Percentiles rank a stretch among this genome's conserved stretches.
These are phyloP conservation scores for Pleurotus pulmonarius DNA, from an alignment of 768 basidiomycete species.

Conservation along the genomic window DNA sequence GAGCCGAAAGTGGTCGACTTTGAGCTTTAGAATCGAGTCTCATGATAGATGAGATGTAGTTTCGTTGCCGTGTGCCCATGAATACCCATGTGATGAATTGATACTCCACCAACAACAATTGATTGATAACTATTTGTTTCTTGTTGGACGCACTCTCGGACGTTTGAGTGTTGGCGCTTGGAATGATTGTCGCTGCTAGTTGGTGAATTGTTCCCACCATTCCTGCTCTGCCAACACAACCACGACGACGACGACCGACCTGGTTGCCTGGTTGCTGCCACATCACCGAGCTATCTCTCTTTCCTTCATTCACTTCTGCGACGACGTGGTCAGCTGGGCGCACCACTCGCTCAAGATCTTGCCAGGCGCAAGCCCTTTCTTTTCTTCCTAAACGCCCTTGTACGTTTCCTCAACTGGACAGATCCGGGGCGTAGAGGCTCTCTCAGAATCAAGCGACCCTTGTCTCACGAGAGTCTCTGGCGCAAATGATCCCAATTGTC, in stretches of 20 bases:
- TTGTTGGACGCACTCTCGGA: too few relatives aligned
- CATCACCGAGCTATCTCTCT: background rate
- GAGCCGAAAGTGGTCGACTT: constrained; percentile 31
- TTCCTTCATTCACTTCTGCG: background rate
- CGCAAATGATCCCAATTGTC: constrained; percentile 11
- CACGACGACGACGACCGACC: background rate
- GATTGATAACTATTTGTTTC: too few relatives aligned
- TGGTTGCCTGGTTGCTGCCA: constrained; percentile 8
- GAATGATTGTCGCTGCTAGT: background rate
- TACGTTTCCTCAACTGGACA: constrained; percentile 16
- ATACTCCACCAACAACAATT: too few relatives aligned
- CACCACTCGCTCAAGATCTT: constrained; percentile 17
- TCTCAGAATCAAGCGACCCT: background rate
- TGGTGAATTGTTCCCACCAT: background rate
- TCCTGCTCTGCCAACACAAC: background rate
- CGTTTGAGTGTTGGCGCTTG: background rate
- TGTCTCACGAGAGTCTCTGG: background rate
- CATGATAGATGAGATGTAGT: too few relatives aligned
- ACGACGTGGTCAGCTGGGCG: too few relatives aligned
- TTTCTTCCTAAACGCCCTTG: constrained; percentile 12
- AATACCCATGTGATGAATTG: too few relatives aligned
- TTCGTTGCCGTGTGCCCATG: too few relatives aligned
- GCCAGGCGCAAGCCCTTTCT: constrained; percentile 39
- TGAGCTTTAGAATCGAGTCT: constrained; percentile 14
- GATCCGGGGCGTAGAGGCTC: background rate